Percentiles rank a stretch among this genome's conserved stretches.
Evolutionary conservation across 1,284 basidiomycete genomes (phyloP).

Genomic region (Fomitopsis pinicola): DNA sequence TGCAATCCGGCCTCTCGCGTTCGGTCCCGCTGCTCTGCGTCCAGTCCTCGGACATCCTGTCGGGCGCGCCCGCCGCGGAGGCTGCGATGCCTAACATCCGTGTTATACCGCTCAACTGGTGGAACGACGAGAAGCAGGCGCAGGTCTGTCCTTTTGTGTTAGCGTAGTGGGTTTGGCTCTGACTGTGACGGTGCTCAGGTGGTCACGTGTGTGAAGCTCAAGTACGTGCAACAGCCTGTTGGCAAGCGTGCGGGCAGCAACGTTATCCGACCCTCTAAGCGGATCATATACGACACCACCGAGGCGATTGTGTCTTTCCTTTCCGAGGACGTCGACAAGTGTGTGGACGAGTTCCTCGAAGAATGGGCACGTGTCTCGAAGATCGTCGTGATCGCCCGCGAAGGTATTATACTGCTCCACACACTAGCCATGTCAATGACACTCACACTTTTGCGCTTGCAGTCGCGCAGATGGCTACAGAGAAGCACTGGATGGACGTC

Average conservation of each 20-base stretch:
- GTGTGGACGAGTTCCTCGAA: conserved; percentile 83
- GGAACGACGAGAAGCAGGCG: conserved; percentile 67
- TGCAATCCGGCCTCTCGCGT: conserved; percentile 65
- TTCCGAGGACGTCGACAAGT: conserved; percentile 81
- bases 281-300: conserved; percentile 82
- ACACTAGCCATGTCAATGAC: not conserved
- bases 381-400: conserved; percentile 87
- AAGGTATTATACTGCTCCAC: conserved; percentile 45
- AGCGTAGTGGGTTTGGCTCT: not conserved
- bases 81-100: conserved; percentile 89
- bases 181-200: conserved; percentile 39
- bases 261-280: conserved; percentile 73
- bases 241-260: conserved; percentile 61
- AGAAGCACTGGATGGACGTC: conserved; percentile 67
- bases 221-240: conserved; percentile 82
- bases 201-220: conserved; percentile 82
- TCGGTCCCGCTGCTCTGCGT: conserved; percentile 82
- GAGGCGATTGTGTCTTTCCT: conserved; percentile 85
- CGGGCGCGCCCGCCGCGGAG: conserved; percentile 78
- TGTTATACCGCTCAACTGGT: conserved; percentile 87
- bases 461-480: conserved; percentile 81
- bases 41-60: conserved; percentile 74
- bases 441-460: conserved; percentile 7
- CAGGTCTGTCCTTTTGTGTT: conserved; percentile 27
- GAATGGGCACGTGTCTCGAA: conserved; percentile 91